Conservation (phyloP, 495 filamentous ascomycete genomes). For the Clohesyomyces aquaticus region DNA sequence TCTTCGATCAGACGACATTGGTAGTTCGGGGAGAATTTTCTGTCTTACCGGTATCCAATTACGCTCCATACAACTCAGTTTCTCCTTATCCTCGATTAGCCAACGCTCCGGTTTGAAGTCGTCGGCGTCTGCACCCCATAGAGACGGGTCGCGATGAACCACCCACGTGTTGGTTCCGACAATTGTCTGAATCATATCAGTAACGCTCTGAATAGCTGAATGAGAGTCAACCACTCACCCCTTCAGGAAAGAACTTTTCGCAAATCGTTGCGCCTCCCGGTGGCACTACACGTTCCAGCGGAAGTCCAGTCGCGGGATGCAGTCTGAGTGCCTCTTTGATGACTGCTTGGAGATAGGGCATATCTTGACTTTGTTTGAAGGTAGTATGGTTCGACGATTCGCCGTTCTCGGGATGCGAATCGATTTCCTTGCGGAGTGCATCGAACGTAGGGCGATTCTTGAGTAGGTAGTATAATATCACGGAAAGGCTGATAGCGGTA, state of each 20-base stretch:
- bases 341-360: slow-evolving; percentile 41
- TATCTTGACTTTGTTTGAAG: slow-evolving; percentile 10
- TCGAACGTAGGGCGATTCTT: slow-evolving; percentile 55
- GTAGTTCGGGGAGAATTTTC: neutral
- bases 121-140: slow-evolving; percentile 54
- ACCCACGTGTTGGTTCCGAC: slow-evolving; percentile 63
- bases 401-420: slow-evolving; percentile 32
- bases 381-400: neutral
- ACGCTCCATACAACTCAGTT: slow-evolving; percentile 10
- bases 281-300: slow-evolving; percentile 43
- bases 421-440: slow-evolving; percentile 64
- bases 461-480: slow-evolving; percentile 60
- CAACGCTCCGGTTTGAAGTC: slow-evolving; percentile 56
- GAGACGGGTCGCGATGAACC: slow-evolving; percentile 51
- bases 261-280: slow-evolving; percentile 40
- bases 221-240: neutral
- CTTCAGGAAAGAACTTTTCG: slow-evolving; percentile 41
- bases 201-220: neutral
- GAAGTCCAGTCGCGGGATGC: slow-evolving; percentile 25
- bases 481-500: slow-evolving; percentile 57
- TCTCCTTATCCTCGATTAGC: slow-evolving; percentile 37
- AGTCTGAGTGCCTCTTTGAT: slow-evolving; percentile 50
- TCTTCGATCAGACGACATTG: too few relatives aligned
- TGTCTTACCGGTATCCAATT: slow-evolving; percentile 22
- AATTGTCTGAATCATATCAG: slow-evolving; percentile 40